These are phyloP conservation scores for Coemansia sp. DNA, from an alignment of 192 early-diverging fungal genomes.

Conservation along the genomic window DNA sequence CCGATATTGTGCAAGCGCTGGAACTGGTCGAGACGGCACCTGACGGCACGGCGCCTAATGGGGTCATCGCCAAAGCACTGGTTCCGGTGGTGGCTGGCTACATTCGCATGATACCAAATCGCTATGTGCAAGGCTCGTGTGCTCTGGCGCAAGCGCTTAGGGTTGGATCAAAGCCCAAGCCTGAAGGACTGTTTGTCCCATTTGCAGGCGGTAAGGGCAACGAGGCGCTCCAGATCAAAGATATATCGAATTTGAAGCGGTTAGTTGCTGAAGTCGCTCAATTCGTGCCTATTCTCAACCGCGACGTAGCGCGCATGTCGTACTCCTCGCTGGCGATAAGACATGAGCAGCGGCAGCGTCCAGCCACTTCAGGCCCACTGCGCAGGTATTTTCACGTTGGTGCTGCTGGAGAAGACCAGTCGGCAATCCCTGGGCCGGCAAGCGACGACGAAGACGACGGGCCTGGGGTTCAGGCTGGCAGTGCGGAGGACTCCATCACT, in stretches of 20 bases:
- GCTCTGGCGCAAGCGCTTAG: not conserved
- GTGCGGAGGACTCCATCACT: not conserved
- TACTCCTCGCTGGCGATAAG: not conserved
- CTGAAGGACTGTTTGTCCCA: not conserved
- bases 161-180: not conserved
- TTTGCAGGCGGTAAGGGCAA: not conserved
- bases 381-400: conserved; percentile 19
- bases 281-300: conserved; percentile 28
- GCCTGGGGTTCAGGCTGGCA: not conserved
- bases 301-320: conserved; percentile 11
- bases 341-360: not conserved
- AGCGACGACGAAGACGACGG: not conserved
- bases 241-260: not conserved
- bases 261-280: not conserved
- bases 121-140: not conserved
- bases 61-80: conserved; percentile 9
- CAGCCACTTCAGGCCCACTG: not conserved
- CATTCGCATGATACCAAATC: not conserved
- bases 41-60: not conserved
- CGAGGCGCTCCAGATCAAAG: not conserved
- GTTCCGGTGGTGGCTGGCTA: conserved; percentile 19
- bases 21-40: not conserved
- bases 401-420: not conserved
- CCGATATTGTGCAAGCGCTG: conserved; percentile 7
- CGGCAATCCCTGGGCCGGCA: not conserved